Conservation (phyloP, 257 asterid genomes). For the Forsythia suspensa region DNA sequence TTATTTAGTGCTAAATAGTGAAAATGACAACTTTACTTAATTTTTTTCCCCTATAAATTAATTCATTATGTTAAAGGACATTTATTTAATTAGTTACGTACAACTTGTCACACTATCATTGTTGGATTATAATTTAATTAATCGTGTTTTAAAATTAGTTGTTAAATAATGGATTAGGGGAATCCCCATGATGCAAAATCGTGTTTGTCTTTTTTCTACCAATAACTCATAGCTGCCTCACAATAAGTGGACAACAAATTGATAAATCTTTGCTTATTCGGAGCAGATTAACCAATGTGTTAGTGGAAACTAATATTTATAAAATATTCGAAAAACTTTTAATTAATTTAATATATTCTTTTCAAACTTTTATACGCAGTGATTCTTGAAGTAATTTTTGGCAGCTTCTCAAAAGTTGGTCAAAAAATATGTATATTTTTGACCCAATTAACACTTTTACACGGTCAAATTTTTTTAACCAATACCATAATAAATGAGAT, state of each 20-base stretch:
- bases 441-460: background rate
- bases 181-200: conserved; percentile 24
- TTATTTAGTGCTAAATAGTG: background rate
- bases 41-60: background rate
- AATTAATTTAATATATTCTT: background rate
- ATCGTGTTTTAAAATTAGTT: background rate
- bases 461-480: background rate
- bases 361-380: background rate
- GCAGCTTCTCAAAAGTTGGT: background rate
- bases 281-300: background rate
- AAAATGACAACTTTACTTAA: background rate
- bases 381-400: background rate
- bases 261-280: background rate
- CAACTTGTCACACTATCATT: background rate
- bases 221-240: conserved; percentile 12
- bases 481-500: background rate
- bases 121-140: background rate
- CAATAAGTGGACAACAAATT: conserved; percentile 26
- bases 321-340: background rate
- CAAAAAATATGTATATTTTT: background rate
- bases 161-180: conserved; percentile 1
- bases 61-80: background rate
- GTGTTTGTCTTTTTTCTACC: conserved; percentile 28
- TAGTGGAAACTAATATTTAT: background rate
- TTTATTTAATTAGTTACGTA: background rate